Evolutionary conservation across 176 grass and related monocot genomes (phyloP), one percentile per base, ranked within the genome.

Genomic region (Lolium perenne): DNA sequence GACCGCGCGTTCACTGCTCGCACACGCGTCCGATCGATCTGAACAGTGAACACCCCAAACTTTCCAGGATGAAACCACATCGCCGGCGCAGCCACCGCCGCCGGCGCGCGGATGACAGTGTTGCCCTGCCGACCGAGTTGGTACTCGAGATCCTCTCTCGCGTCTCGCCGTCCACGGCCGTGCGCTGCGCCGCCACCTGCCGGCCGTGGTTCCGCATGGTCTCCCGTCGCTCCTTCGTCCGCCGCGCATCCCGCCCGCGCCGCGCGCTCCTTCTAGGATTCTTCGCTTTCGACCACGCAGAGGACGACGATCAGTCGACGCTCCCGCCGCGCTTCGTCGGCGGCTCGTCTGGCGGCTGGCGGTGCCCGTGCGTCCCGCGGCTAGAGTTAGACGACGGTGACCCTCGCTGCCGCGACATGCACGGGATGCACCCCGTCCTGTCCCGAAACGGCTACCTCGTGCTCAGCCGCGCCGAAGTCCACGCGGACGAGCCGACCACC

Each of bases 241-340:
- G 41, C 41, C 41, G 41, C 41, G 41, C 41, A 5, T 43, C 41
- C 41, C 3, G 41, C 5, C 41, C 41, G 41, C 41, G 5, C 41
- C 41, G 41, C 41, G 41, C 41, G 41, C 41, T 43, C 41, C 41
- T 43, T 5, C 41, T 43, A 43, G 41, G 41, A 43, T 43, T 43
- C 69, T 72, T 72, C 80, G 83, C 69, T 5, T 72, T 72, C 69
- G 69, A 72, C 69, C 69, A 72, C 41, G 4, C 35, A 8, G 69
- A 47, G 40, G 69, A 72, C 69, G 41, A 72, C 41, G 41, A 72
- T 9, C 40, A 47, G 18, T 17, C 69, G 40, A 72, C 17, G 20
- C 69, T 72, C 38, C 69, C 69, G 41, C 69, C 69, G 40, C 69
- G 69, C 69, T 72, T 43, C 41, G 41, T 72, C 18, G 15, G 35